phyloP scores from a whole-genome alignment of 2,329 filamentous ascomycete species.

The Phaeosphaeria sp. region DNA sequence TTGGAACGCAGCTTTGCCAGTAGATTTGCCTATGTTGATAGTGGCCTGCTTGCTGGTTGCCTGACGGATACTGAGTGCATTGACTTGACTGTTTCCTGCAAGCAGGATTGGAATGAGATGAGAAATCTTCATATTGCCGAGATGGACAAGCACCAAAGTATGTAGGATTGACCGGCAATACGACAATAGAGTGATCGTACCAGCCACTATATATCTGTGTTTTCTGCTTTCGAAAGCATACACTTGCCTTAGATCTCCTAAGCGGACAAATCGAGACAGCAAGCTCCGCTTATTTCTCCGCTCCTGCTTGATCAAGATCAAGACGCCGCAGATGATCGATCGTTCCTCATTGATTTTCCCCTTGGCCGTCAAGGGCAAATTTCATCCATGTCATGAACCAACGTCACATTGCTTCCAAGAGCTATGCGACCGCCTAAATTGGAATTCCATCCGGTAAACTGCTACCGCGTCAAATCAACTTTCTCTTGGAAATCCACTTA shows the following conservation, averaged over 20 bases:
- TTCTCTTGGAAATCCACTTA: not conserved
- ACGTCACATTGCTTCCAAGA: not conserved
- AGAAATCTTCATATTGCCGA: not conserved
- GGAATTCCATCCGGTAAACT: not conserved
- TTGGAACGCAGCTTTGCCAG: slow-evolving; percentile 38
- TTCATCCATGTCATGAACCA: not conserved
- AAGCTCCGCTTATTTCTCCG: not conserved
- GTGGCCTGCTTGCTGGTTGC: slow-evolving; percentile 9
- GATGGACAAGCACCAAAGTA: not conserved
- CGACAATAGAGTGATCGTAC: not conserved
- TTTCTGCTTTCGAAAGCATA: not conserved
- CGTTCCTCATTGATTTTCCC: not conserved
- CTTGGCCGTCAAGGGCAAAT: not conserved
- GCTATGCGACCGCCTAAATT: not conserved
- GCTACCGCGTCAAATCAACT: not conserved
- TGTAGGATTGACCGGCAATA: not conserved
- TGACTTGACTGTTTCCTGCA: not conserved
- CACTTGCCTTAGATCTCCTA: not conserved
- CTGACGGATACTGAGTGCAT: slow-evolving; percentile 1
- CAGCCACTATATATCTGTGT: not conserved
- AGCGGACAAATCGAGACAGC: not conserved
- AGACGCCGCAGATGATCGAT: not conserved
- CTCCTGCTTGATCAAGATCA: not conserved
- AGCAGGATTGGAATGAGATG: not conserved
- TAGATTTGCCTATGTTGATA: slow-evolving; percentile 28